Evolutionary conservation across 768 basidiomycete species (phyloP), one percentile per base, ranked within the genome.

Genomic region (Lactifluus volemus): DNA sequence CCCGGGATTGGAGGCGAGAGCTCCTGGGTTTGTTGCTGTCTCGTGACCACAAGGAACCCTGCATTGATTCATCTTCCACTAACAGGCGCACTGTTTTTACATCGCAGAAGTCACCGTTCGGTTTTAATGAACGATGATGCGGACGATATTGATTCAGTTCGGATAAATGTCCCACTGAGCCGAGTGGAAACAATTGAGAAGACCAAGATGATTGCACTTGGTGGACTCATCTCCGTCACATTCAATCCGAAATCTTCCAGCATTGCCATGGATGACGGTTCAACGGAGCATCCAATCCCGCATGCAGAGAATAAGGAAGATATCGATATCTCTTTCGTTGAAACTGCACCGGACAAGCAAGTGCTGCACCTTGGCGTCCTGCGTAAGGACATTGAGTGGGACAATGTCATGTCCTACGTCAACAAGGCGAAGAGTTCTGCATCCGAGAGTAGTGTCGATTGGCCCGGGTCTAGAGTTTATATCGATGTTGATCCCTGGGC

Each of bases 1-100:
- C 80, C 12, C 65, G 69, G 30, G 78, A 77, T 15, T 84, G 82
- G 81, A 71, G 75, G 44, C 71, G 74, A 56, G 82, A 83, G 63
- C 41, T 84, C 3, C 69, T 70, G 36, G 80, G 80, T 75, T 57
- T 30, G 70, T 63, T 42, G 4, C 60, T 60, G 14, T 49, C 38
- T 19, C 11, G 36, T 45, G 19, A 44, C 49, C 25, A 38, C 55
- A 36, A 30, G 5, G 21, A 45, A 42, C 36, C 36, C 44, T 2
- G 30, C 39, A 19, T 49, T 41, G 15, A 5, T 42, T 7, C 34
- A 59, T 25, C 34, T 55, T 21, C 53, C 34, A 14, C 50, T 32
- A 6, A 58, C 41, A 81, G 81, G 75, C 34, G 79, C 79, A 8
- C 34, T 81, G 14, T 81, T 77, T 67, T 68, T 79, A 11, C 74